Base-by-base conservation (phyloP, 225 moss, liverwort and hornwort genomes). In the Marchantia paleacea region DNA sequence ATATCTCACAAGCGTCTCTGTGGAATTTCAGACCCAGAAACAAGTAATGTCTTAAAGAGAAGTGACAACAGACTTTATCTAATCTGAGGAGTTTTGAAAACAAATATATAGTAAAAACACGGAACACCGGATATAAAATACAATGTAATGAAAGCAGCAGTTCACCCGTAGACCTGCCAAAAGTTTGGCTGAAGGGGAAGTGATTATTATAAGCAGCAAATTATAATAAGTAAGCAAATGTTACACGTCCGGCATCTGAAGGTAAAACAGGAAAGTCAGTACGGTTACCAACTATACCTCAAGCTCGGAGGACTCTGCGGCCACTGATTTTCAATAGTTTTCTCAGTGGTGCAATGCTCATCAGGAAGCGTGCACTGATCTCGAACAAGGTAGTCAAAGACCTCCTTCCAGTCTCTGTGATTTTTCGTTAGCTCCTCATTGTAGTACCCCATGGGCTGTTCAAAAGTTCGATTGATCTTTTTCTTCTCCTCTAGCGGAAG, bases 361-460 rank as follows among this genome's bases (percentile, higher is more conserved):
- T 26, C 87, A 73, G 60, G 82, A 25, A 47, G 75, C 55, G 64
- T 15, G 3, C 54, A 1, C 20, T 3, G 52, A 1, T 83, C 83
- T 69, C 61, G 77, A 8, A 75, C 60, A 14, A 80, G 7, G 39
- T 83, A 91, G 79, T 96, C 95, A 52, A 93, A 90, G 55, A 96
- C 92, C 86, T 93, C 93, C 80, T 93, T 93, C 95, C 93, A 96
- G 83, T 93, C 95, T 80, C 92, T 83, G 66, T 75, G 85, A 75
- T 96, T 96, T 85, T 93, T 96, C 7, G 95, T 96, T 66, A 92
- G 81, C 90, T 96, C 93, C 61, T 70, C 66, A 72, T 91, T 89
- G 68, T 83, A 87, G 63, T 87, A 87, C 25, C 86, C 86, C 8
- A 79, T 12, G 18, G 81, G 51, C 0, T 18, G 67, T 0, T 90